Conservation (phyloP, 768 basidiomycete genomes). For the Lentinula raphanica region DNA sequence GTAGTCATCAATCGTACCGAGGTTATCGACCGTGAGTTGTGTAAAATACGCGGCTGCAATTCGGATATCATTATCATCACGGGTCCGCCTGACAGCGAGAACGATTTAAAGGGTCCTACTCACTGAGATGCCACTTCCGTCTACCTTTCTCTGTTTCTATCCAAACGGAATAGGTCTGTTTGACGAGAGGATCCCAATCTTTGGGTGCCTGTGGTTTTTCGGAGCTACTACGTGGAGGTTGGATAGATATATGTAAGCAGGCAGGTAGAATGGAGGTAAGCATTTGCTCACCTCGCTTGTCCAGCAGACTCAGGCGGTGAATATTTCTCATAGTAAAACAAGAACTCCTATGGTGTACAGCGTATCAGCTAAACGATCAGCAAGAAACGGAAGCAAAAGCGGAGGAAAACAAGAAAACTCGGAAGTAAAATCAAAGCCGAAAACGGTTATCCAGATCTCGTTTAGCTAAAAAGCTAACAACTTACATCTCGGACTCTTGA, state of each 20-base stretch:
- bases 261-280: background rate
- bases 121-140: constrained; percentile 83
- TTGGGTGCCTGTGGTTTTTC: constrained; percentile 47
- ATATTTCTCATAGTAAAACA: constrained; percentile 81
- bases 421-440: background rate
- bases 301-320: constrained; percentile 37
- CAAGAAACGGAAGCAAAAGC: background rate
- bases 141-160: constrained; percentile 57
- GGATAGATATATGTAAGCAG: background rate
- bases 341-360: constrained; percentile 57
- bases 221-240: constrained; percentile 6
- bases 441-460: background rate
- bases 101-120: constrained; percentile 18
- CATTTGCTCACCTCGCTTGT: constrained; percentile 33
- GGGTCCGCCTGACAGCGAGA: background rate
- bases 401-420: constrained; percentile 4
- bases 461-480: constrained; percentile 16
- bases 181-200: constrained; percentile 67
- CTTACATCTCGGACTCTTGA: constrained; percentile 75
- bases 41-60: constrained; percentile 76
- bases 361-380: background rate
- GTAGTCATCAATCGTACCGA: constrained; percentile 69
- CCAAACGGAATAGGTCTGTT: constrained; percentile 84
- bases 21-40: constrained; percentile 64
- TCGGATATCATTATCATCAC: constrained; percentile 7